phyloP scores from a whole-genome alignment of 2,329 filamentous ascomycete species.

The Lachnellula willkommii region DNA sequence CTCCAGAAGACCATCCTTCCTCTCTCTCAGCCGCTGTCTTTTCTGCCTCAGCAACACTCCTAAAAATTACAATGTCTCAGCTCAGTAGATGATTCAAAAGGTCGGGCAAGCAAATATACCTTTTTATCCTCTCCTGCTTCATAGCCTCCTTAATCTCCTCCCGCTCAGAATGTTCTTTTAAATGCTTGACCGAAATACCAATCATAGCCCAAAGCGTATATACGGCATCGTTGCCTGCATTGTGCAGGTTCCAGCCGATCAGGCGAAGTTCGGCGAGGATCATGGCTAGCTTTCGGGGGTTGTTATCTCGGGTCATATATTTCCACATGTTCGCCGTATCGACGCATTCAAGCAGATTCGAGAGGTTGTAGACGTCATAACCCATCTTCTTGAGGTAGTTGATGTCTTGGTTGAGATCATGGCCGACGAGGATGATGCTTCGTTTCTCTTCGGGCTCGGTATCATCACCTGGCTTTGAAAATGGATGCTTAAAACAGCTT shows the following conservation, averaged over 20 bases:
- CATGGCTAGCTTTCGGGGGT: slow-evolving; percentile 51
- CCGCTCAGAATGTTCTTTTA: slow-evolving; percentile 13
- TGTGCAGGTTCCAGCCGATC: slow-evolving; percentile 64
- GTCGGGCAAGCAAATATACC: slow-evolving; percentile 12
- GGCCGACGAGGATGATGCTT: slow-evolving; percentile 72
- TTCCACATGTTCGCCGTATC: slow-evolving; percentile 73
- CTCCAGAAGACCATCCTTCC: slow-evolving; percentile 25
- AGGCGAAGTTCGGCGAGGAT: slow-evolving; percentile 64
- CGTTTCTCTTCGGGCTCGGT: slow-evolving; percentile 31
- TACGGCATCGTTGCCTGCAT: slow-evolving; percentile 79
- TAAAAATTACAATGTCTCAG: slow-evolving; percentile 9
- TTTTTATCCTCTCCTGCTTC: slow-evolving; percentile 14
- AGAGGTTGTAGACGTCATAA: slow-evolving; percentile 50
- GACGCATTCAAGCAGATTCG: slow-evolving; percentile 56
- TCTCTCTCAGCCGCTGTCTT: slow-evolving; percentile 8
- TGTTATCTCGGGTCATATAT: slow-evolving; percentile 48
- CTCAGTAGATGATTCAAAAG: background rate
- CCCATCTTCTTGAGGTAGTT: slow-evolving; percentile 60
- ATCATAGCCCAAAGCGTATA: slow-evolving; percentile 74
- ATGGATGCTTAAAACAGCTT: slow-evolving; percentile 53
- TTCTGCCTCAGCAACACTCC: slow-evolving; percentile 12
- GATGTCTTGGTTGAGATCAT: slow-evolving; percentile 65
- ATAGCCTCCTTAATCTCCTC: slow-evolving; percentile 11
- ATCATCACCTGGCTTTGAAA: slow-evolving; percentile 32
- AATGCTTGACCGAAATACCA: slow-evolving; percentile 45